Evolutionary conservation across 164 flowering plant genomes (phyloP).

Genomic region (Kingdonia uniflora): DNA sequence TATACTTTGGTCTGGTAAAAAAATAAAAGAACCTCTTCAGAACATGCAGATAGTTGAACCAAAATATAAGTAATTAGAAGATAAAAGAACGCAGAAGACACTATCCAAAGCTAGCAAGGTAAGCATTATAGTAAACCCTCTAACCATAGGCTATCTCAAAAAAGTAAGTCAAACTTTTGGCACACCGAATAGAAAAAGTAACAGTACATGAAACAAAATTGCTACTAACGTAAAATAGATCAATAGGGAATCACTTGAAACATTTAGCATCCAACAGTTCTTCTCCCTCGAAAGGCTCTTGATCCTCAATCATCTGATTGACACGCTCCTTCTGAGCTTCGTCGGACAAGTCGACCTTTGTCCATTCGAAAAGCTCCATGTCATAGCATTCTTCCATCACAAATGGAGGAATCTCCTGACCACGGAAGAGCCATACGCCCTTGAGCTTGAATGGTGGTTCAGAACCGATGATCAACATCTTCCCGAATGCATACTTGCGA

Average conservation of each 20-base stretch:
- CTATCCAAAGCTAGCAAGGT: no score
- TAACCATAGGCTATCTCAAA: no score
- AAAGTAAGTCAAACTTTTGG: no score
- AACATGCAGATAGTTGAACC: no score
- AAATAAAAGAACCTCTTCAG: no score
- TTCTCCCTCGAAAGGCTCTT: slow-evolving; percentile 91
- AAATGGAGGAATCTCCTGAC: slow-evolving; percentile 70
- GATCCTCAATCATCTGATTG: slow-evolving; percentile 87
- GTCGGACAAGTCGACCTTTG: slow-evolving; percentile 9
- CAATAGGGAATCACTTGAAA: slow-evolving; percentile 91
- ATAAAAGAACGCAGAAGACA: no score
- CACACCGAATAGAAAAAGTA: slow-evolving; percentile 18
- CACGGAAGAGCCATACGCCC: slow-evolving; percentile 97
- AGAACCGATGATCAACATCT: slow-evolving; percentile 74
- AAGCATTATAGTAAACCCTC: no score
- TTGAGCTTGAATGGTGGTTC: slow-evolving; percentile 78
- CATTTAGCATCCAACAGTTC: slow-evolving; percentile 86
- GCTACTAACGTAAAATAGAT: no score
- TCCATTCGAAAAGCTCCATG: slow-evolving; percentile 49
- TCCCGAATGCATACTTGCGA: slow-evolving; percentile 90
- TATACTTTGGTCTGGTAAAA: no score
- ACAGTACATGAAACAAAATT: no score
- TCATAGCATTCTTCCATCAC: slow-evolving; percentile 80
- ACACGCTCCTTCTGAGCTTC: slow-evolving; percentile 61
- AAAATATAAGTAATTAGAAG: no score